These are phyloP conservation scores for Suillus brevipes DNA, from an alignment of 768 basidiomycete species.

Conservation along the genomic window DNA sequence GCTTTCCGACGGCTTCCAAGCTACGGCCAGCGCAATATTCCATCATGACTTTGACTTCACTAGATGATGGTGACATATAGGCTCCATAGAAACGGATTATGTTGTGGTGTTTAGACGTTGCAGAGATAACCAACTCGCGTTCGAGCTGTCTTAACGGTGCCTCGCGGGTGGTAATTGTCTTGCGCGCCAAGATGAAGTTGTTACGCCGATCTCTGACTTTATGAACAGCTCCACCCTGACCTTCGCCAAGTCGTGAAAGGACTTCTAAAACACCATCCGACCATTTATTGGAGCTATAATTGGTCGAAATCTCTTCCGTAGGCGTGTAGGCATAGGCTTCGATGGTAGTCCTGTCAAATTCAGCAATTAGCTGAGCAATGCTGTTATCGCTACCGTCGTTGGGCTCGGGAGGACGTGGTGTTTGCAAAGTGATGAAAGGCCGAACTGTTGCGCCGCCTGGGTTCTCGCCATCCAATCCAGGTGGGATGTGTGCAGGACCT, in stretches of 20 bases:
- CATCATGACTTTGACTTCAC: constrained; percentile 95
- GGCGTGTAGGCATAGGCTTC: constrained; percentile 36
- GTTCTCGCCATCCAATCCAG: constrained; percentile 37
- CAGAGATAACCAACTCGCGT: constrained; percentile 89
- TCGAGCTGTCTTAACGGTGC: constrained; percentile 92
- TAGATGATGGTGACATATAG: constrained; percentile 81
- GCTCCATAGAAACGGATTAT: constrained; percentile 93
- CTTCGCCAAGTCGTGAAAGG: constrained; percentile 81
- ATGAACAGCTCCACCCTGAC: constrained; percentile 94
- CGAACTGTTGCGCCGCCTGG: constrained; percentile 44
- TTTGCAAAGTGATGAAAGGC: constrained; percentile 35
- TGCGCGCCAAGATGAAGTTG: constrained; percentile 84
- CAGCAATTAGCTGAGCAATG: constrained; percentile 38
- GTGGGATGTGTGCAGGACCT: constrained; percentile 33
- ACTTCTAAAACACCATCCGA: constrained; percentile 77
- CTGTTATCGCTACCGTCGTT: constrained; percentile 32
- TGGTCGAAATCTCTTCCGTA: constrained; percentile 34
- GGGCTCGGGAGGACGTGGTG: constrained; percentile 31
- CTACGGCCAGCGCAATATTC: constrained; percentile 88
- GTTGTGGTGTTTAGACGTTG: constrained; percentile 78
- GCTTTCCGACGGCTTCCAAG: constrained; percentile 84
- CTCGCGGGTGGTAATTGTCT: constrained; percentile 88
- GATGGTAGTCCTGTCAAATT: constrained; percentile 30
- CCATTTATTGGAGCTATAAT: constrained; percentile 40
- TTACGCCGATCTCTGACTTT: constrained; percentile 86